Base-by-base conservation (phyloP, 2,329 filamentous ascomycete species). In the Pyrenochaeta sp. region DNA sequence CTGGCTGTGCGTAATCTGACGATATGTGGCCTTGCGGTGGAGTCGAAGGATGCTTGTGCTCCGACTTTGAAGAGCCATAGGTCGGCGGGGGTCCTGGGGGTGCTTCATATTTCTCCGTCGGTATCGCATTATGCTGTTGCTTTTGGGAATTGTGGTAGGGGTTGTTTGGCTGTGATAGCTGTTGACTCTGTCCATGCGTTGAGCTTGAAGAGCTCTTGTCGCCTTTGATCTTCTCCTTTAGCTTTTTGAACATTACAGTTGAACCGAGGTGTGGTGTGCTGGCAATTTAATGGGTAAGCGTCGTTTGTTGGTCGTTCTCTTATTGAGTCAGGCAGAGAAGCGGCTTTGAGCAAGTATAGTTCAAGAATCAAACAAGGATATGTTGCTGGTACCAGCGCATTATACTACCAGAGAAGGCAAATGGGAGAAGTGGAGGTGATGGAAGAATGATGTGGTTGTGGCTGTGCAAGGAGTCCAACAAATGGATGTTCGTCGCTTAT, bases 211-310 rank as follows among this genome's bases (percentile, higher is more conserved):
- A 43, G 14, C 60, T 60, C 4, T 70, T 65, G 2, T 71, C 63
- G 20, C 63, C 64, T 35, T 69, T 72, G n/a, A 74, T 45, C 57
- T 73, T 75, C 14, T 65, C 66, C 45, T 75, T 75, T 17, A 73
- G 49, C 44, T 75, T 75, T 44, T 71, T 73, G 58, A 75, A 72
- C 71, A 75, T 74, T 29, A 27, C 23, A 27, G 9, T 9, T 27
- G 23, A 27, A 5, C 4, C 23, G 23, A 27, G 4, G 9, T 5
- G 23, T 27, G 23, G 23, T 27, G 23, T 27, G 23, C 9, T 27
- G 4, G n/a, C 23, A 9, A 5, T 27, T 27, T 27, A 9, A 5
- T 27, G 9, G 9, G 9, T 27, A 9, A 27, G 4, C 9, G 23
- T 27, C 23, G 4, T 9, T 27, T 9, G 23, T 9, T 27, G 23